Evolutionary conservation across 805 yeast species (phyloP).

Genomic region (Cyberlindnera samutprakarnensis): DNA sequence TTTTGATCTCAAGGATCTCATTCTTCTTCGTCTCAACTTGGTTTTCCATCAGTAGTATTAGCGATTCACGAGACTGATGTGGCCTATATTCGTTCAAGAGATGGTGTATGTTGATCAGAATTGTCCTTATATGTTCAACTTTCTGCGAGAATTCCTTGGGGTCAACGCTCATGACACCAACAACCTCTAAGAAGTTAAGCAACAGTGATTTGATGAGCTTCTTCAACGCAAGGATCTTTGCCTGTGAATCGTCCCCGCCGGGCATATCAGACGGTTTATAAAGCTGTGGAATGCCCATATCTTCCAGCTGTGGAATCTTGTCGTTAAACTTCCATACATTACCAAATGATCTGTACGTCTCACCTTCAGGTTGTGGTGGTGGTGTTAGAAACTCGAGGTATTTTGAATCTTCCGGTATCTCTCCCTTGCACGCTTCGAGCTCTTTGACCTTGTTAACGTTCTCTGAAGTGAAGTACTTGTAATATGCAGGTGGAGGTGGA

Average conservation of each 20-base stretch:
- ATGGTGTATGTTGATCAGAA: slow-evolving; percentile 87
- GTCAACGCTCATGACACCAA: slow-evolving; percentile 67
- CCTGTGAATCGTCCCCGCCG: slow-evolving; percentile 32
- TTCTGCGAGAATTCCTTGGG: slow-evolving; percentile 59
- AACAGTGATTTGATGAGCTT: slow-evolving; percentile 72
- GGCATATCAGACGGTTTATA: slow-evolving; percentile 31
- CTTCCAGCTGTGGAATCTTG: slow-evolving; percentile 64
- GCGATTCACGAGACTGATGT: slow-evolving; percentile 88
- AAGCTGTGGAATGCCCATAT: slow-evolving; percentile 71
- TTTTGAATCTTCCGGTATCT: slow-evolving; percentile 29
- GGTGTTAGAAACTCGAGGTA: slow-evolving; percentile 55
- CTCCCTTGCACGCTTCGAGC: slow-evolving; percentile 18
- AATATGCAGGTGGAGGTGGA: slow-evolving; percentile 92
- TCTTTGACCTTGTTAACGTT: slow-evolving; percentile 41
- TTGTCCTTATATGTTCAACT: slow-evolving; percentile 71
- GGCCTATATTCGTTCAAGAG: slow-evolving; percentile 87
- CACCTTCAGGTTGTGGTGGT: slow-evolving; percentile 54
- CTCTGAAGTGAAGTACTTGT: slow-evolving; percentile 62
- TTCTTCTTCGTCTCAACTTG: slow-evolving; percentile 57
- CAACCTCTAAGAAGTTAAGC: slow-evolving; percentile 72
- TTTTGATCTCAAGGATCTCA: slow-evolving; percentile 40
- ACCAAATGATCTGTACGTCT: slow-evolving; percentile 80
- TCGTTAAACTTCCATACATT: slow-evolving; percentile 70
- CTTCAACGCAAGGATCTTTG: slow-evolving; percentile 64
- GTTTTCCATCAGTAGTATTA: slow-evolving; percentile 64